Evolutionary conservation across 495 filamentous ascomycete genomes (phyloP), one percentile per base, ranked within the genome.

Genomic region (Margaritispora aquatica): DNA sequence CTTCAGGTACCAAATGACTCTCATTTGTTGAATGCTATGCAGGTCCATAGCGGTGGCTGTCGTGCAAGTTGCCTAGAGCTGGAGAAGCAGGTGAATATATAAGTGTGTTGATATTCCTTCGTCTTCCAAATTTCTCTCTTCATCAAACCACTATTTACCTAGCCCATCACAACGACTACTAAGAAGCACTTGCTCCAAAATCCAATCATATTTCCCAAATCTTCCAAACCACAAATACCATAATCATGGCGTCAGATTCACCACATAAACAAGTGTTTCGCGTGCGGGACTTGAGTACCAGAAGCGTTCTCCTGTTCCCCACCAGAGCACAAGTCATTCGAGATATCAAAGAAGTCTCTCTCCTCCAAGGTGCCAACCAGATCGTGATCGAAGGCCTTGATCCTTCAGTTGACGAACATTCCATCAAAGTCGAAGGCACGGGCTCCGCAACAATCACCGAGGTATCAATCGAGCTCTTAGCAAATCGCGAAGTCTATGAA

Each of bases 371-470:
- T 10, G 63, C 77, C 21, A 86, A 86, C 64, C 77, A 88, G 58
- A 81, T 92, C 58, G 81, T 77, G 7, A 75, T 91, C 26, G 66
- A 81, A 15, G 88, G 86, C 15, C 73, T 90, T 26, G 81, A 83
- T 7, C 85, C 84, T 1, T 81, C 78, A 13, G 75, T 80, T 38
- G 84, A 89, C 58, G 75, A 84, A 62, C 75, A 85, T 66, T 88
- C 84, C 27, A 83, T 89, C 71, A 86, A 87, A 62, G 83, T 90
- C 57, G 84, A 87, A 63, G 85, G 85, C 54, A 82, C 77, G 51
- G 84, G 84, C 26, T 71, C 74, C 0, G 82, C 80, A 26, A 81
- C 78, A 53, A 86, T 89, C 64, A 85, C 81, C 2, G 84, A 89
- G 63, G 81, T 88, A 66, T 77, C 79, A 17, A 79, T 88, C 41